phyloP scores from a whole-genome alignment of 495 filamentous ascomycete species.

The Lineolata rhizophorae region DNA sequence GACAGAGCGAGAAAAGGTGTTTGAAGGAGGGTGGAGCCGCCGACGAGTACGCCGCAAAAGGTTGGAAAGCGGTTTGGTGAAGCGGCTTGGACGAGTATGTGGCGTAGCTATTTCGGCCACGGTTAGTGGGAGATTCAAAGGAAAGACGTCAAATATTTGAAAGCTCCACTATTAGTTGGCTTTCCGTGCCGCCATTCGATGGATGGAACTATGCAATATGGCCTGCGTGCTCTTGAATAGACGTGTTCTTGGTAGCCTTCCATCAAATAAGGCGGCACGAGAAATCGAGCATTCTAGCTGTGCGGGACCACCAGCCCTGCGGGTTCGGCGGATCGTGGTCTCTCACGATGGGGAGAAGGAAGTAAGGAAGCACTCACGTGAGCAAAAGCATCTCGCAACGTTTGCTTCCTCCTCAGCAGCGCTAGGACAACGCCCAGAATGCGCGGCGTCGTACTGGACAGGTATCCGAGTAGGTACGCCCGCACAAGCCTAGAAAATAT shows the following conservation, averaged over 20 bases:
- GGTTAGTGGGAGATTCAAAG: too few species aligned
- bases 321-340: background rate
- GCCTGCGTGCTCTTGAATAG: background rate
- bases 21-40: conserved; percentile 55
- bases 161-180: background rate
- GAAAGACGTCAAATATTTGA: background rate
- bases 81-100: conserved; percentile 14
- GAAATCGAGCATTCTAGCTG: background rate
- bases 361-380: conserved; percentile 21
- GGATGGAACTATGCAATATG: background rate
- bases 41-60: conserved; percentile 58
- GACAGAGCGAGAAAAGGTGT: conserved; percentile 14
- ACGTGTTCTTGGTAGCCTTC: background rate
- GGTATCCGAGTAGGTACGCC: conserved; percentile 56
- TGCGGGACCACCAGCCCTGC: background rate
- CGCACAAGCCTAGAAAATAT: conserved; percentile 32
- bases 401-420: conserved; percentile 24
- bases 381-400: conserved; percentile 20
- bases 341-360: background rate
- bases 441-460: conserved; percentile 45
- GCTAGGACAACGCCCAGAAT: conserved; percentile 29
- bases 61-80: conserved; percentile 45
- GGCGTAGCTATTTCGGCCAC: conserved; percentile 4
- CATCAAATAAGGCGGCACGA: background rate
- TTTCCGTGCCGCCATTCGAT: background rate